Conservation (phyloP, 257 asterid species). For the Scutellaria baicalensis region DNA sequence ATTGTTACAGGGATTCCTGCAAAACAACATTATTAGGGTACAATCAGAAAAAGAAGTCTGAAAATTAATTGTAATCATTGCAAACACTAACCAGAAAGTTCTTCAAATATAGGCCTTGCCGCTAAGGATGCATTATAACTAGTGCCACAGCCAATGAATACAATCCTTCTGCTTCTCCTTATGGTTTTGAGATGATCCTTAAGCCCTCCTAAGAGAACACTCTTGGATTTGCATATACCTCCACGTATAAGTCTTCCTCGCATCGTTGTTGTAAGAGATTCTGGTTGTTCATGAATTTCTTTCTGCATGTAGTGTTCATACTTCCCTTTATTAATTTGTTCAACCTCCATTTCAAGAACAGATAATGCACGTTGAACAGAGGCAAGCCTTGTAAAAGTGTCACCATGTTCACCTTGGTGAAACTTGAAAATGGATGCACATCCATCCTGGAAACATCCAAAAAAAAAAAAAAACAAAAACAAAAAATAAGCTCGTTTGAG, state of each 20-base stretch:
- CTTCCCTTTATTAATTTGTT: conserved; percentile 88
- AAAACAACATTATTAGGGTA: conserved; percentile 4
- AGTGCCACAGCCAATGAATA: conserved; percentile 91
- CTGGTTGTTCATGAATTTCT: conserved; percentile 95
- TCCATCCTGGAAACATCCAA: conserved; percentile 61
- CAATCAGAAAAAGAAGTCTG: neutral
- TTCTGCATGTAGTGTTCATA: conserved; percentile 96
- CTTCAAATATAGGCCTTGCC: conserved; percentile 84
- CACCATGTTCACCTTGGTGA: conserved; percentile 47
- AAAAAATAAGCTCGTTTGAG: neutral
- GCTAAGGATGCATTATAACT: conserved; percentile 97
- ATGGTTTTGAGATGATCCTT: conserved; percentile 89
- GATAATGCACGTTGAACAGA: conserved; percentile 91
- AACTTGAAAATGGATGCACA: conserved; percentile 79
- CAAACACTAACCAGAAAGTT: conserved; percentile 69
- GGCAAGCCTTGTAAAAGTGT: conserved; percentile 55
- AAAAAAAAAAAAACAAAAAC: neutral
- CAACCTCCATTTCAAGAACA: conserved; percentile 90
- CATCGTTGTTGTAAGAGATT: conserved; percentile 88
- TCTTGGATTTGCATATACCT: conserved; percentile 78
- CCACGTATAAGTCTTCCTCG: conserved; percentile 91
- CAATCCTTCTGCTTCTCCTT: conserved; percentile 90
- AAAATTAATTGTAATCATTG: neutral
- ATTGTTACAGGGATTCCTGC: conserved; percentile 87
- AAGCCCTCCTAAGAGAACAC: conserved; percentile 89